phyloP scores from a whole-genome alignment of 2,329 filamentous ascomycete genomes.

The Colletotrichum cereale region DNA sequence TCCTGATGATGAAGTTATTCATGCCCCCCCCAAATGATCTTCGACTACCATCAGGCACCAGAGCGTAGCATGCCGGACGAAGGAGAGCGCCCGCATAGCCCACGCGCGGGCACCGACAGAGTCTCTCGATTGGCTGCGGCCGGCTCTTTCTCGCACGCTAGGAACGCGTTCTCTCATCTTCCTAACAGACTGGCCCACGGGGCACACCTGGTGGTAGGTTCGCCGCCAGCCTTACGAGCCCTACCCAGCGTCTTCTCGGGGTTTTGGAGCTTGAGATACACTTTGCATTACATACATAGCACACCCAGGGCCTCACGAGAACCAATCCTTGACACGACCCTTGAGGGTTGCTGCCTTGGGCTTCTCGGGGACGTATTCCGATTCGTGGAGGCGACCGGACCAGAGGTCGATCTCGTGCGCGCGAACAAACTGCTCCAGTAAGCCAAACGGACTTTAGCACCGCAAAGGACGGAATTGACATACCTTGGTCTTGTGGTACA shows the following conservation, averaged over 20 bases:
- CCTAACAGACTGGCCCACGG: conserved; percentile 13
- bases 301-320: conserved; percentile 15
- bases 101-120: not conserved
- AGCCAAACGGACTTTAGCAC: not conserved
- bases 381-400: conserved; percentile 44
- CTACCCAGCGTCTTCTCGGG: not conserved
- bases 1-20: not conserved
- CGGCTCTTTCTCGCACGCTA: not conserved
- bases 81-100: not conserved
- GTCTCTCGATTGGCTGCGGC: not conserved
- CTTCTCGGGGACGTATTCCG: conserved; percentile 29
- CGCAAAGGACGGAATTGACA: not conserved
- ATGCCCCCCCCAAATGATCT: not conserved
- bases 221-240: conserved; percentile 28
- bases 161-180: not conserved
- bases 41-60: not conserved
- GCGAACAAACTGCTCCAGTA: conserved; percentile 41
- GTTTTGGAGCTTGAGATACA: not conserved
- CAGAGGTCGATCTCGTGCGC: conserved; percentile 45
- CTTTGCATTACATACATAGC: not conserved
- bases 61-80: not conserved
- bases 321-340: conserved; percentile 34
- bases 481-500: conserved; percentile 42
- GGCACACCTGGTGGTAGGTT: not conserved
- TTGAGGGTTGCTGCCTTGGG: conserved; percentile 30